A percentile compares a stretch with the other conserved stretches of the same genome.
Evolutionary conservation across 495 filamentous ascomycete species (phyloP).

Genomic region (Glarea lozoyensis): DNA sequence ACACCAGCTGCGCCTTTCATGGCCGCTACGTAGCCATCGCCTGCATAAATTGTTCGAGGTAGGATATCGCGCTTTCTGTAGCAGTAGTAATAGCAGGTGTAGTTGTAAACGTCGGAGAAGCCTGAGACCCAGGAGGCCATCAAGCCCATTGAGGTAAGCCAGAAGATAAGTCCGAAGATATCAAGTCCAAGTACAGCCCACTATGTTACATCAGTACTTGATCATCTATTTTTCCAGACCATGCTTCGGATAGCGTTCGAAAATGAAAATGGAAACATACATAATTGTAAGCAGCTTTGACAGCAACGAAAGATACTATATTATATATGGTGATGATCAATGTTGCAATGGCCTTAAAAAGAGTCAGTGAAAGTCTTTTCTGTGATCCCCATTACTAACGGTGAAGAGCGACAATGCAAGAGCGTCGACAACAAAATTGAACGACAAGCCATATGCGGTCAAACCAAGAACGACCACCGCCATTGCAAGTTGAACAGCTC

Average conservation of each 20-base stretch:
- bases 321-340: slow-evolving; percentile 32
- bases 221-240: not conserved
- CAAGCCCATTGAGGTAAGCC: slow-evolving; percentile 34
- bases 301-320: slow-evolving; percentile 24
- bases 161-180: slow-evolving; percentile 35
- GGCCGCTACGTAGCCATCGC: slow-evolving; percentile 14
- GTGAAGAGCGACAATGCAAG: slow-evolving; percentile 29
- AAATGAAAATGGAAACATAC: slow-evolving; percentile 35
- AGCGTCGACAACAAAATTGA: slow-evolving; percentile 20
- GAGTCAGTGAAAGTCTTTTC: not conserved
- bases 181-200: slow-evolving; percentile 21
- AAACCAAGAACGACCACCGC: slow-evolving; percentile 60
- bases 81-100: slow-evolving; percentile 19
- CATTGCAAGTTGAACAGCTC: slow-evolving; percentile 53
- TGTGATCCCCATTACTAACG: slow-evolving; percentile 22
- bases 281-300: slow-evolving; percentile 35
- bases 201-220: not conserved
- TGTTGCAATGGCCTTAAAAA: slow-evolving; percentile 28
- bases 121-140: slow-evolving; percentile 27
- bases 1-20: slow-evolving; percentile 25
- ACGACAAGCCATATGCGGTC: slow-evolving; percentile 48
- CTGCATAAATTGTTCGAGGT: not conserved
- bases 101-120: slow-evolving; percentile 3
- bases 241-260: slow-evolving; percentile 8
- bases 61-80: slow-evolving; percentile 4